Evolutionary conservation across 768 basidiomycete genomes (phyloP).

Genomic region (Calocera viscosa): DNA sequence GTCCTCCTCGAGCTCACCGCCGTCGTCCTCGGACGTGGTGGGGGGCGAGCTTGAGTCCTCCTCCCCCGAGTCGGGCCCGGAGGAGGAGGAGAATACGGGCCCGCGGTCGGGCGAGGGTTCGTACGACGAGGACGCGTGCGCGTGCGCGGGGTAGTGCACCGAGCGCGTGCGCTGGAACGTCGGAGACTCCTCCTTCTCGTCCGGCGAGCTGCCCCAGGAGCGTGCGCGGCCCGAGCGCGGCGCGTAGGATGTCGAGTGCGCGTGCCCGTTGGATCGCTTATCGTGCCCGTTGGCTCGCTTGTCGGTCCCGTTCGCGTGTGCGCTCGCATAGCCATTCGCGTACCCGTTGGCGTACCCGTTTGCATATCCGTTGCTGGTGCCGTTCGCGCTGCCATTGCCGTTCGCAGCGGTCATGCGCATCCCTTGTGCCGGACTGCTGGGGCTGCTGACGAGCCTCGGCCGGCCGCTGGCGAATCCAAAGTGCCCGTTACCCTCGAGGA

Average conservation of each 20-base stretch:
- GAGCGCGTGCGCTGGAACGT: slow-evolving; percentile 2
- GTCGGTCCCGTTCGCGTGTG: background rate
- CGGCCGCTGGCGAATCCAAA: background rate
- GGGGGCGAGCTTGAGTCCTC: slow-evolving; percentile 38
- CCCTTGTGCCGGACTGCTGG: background rate
- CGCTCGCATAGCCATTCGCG: background rate
- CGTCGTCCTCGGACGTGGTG: slow-evolving; percentile 35
- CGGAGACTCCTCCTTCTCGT: slow-evolving; percentile 1
- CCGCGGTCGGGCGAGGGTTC: background rate
- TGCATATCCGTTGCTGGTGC: background rate
- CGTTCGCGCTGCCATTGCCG: background rate
- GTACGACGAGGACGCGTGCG: background rate
- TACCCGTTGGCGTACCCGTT: background rate
- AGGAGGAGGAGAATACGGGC: background rate
- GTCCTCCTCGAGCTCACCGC: slow-evolving; percentile 56
- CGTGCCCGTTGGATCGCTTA: background rate
- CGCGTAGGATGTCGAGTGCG: background rate
- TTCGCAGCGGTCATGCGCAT: background rate
- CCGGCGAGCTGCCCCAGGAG: background rate
- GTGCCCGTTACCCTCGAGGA: background rate
- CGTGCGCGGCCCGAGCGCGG: slow-evolving; percentile 2
- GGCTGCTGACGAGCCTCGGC: slow-evolving; percentile 7
- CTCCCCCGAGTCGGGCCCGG: background rate
- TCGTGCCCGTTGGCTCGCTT: background rate
- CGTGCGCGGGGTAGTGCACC: background rate